Evolutionary conservation across 495 filamentous ascomycete genomes (phyloP).

Genomic region (Annulohypoxylon nitens): DNA sequence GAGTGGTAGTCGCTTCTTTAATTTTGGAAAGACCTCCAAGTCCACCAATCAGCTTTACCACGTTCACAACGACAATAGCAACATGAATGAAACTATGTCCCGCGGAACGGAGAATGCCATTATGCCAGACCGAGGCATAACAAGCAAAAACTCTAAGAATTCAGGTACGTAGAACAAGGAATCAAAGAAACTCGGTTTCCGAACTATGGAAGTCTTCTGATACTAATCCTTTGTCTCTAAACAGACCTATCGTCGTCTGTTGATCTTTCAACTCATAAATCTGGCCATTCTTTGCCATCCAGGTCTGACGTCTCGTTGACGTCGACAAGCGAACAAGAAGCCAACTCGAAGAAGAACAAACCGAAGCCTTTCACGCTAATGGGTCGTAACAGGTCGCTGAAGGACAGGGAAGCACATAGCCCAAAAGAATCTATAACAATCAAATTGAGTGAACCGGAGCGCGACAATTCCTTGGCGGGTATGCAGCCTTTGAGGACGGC

Average conservation of each 20-base stretch:
- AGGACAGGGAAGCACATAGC: slow-evolving; percentile 62
- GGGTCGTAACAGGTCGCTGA: slow-evolving; percentile 76
- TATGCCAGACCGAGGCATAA: slow-evolving; percentile 49
- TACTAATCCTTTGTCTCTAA: slow-evolving; percentile 40
- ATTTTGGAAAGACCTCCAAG: slow-evolving; percentile 59
- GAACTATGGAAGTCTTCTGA: slow-evolving; percentile 33
- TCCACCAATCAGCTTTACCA: slow-evolving; percentile 57
- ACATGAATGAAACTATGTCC: slow-evolving; percentile 59
- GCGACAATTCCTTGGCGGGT: slow-evolving; percentile 40
- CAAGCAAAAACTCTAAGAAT: slow-evolving; percentile 60
- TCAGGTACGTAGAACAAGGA: slow-evolving; percentile 56
- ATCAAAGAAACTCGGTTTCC: slow-evolving; percentile 29
- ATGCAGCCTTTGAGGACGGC: slow-evolving; percentile 65
- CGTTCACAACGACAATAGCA: slow-evolving; percentile 50
- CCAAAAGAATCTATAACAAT: slow-evolving; percentile 54
- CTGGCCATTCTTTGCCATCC: slow-evolving; percentile 53
- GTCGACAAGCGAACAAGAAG: slow-evolving; percentile 57
- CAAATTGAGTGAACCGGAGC: slow-evolving; percentile 58
- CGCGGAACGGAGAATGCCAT: slow-evolving; percentile 57
- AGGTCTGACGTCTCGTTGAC: slow-evolving; percentile 61
- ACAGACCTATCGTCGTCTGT: slow-evolving; percentile 58
- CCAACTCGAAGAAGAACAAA: slow-evolving; percentile 59
- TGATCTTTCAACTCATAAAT: slow-evolving; percentile 54
- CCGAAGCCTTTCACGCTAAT: slow-evolving; percentile 72
- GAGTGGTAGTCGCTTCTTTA: slow-evolving; percentile 57